These are phyloP conservation scores for Elsinoe arachidis DNA, from an alignment of 2,329 filamentous ascomycete genomes.

Conservation along the genomic window DNA sequence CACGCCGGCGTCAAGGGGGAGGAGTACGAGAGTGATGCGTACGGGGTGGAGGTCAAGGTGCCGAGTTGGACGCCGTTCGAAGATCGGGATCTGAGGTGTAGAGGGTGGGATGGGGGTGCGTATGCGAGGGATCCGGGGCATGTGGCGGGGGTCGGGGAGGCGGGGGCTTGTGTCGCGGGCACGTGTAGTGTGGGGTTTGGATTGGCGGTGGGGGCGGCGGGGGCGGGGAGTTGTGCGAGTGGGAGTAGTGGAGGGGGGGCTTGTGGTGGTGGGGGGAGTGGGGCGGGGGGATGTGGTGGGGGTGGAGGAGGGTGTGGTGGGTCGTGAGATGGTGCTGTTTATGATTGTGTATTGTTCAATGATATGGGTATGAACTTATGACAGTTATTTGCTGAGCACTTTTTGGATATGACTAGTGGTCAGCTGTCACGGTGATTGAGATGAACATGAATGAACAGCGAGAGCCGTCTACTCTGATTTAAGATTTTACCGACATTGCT, in stretches of 20 bases:
- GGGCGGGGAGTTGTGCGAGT: slow-evolving; percentile 27
- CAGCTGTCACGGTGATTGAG: no score
- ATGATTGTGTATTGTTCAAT: no score
- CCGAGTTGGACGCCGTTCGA: slow-evolving; percentile 42
- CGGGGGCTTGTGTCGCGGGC: slow-evolving; percentile 41
- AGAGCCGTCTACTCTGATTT: no score
- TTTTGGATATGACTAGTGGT: no score
- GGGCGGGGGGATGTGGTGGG: slow-evolving; percentile 37
- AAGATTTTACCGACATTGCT: no score
- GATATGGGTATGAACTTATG: no score
- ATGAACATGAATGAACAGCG: no score
- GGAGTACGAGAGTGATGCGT: slow-evolving; percentile 19
- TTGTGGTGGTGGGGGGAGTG: slow-evolving; percentile 34
- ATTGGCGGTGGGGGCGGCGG: slow-evolving; percentile 35
- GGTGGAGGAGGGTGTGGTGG: slow-evolving; percentile 27
- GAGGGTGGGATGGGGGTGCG: slow-evolving; percentile 27
- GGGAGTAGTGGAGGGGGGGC: neutral
- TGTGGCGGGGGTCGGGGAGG: slow-evolving; percentile 27
- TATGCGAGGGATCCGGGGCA: slow-evolving; percentile 41
- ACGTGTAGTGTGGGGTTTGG: slow-evolving; percentile 30
- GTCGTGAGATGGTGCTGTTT: slow-evolving; percentile 26
- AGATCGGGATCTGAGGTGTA: slow-evolving; percentile 30
- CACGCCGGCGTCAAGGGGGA: slow-evolving; percentile 16
- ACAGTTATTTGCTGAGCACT: no score
- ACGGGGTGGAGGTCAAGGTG: slow-evolving; percentile 31